Conservation (phyloP, 2,329 filamentous ascomycete genomes). For the Botrytis galanthina region DNA sequence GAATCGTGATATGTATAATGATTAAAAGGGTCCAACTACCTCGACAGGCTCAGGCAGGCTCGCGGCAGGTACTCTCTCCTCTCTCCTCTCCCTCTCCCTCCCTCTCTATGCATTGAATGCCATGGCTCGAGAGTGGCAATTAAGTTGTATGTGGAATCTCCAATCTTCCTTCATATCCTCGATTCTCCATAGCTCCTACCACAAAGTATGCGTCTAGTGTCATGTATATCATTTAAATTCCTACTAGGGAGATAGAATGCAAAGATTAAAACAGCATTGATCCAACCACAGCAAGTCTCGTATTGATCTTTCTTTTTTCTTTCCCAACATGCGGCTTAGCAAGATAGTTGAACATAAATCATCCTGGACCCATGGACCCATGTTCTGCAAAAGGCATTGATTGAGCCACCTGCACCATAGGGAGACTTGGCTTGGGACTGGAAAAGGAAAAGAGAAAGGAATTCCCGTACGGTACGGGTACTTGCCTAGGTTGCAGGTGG, state of each 20-base stretch:
- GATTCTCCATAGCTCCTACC: not conserved
- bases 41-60: not conserved
- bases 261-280: slow-evolving; percentile 8
- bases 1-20: not conserved
- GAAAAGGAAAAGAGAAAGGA: not conserved
- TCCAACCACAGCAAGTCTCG: not conserved
- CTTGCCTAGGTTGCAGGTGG: too few relatives aligned
- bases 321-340: slow-evolving; percentile 7
- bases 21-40: not conserved
- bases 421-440: not conserved
- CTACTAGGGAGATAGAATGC: not conserved
- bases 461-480: not conserved
- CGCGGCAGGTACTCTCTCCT: not conserved
- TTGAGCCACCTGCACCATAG: not conserved
- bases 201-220: not conserved
- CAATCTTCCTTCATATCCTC: not conserved
- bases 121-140: not conserved
- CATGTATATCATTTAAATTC: not conserved
- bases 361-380: not conserved
- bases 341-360: not conserved
- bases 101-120: not conserved
- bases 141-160: not conserved
- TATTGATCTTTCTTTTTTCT: not conserved
- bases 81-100: too few relatives aligned
- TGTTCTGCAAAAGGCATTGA: not conserved